These are phyloP conservation scores for Moesziomyces parantarcticus DNA, from an alignment of 1,284 basidiomycete species.

Conservation along the genomic window DNA sequence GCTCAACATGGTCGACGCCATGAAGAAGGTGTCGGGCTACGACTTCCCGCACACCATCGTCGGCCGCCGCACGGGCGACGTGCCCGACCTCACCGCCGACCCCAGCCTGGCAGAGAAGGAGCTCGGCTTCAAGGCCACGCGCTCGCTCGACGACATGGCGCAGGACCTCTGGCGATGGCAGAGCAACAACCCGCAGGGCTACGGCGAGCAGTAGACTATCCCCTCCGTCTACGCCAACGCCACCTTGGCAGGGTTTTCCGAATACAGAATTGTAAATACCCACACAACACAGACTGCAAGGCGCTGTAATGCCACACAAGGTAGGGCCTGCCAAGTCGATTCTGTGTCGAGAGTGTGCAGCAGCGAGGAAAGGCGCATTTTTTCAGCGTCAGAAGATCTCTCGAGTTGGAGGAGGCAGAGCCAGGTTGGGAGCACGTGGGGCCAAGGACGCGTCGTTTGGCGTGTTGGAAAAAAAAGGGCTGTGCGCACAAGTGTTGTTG, in stretches of 20 bases:
- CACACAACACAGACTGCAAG: no score
- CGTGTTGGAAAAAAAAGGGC: no score
- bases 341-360: no score
- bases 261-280: no score
- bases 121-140: conserved; percentile 87
- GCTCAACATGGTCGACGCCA: conserved; percentile 92
- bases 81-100: conserved; percentile 95
- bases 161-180: conserved; percentile 68
- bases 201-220: conserved; percentile 48
- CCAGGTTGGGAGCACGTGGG: no score
- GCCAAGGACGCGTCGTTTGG: conserved; percentile 1
- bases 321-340: no score
- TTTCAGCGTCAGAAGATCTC: no score
- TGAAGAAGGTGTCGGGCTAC: conserved; percentile 91
- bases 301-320: no score
- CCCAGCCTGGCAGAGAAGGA: conserved; percentile 90
- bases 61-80: conserved; percentile 88
- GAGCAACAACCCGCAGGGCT: conserved; percentile 69
- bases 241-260: no score
- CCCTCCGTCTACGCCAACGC: no score
- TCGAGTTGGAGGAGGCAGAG: no score
- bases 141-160: conserved; percentile 60
- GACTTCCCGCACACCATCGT: conserved; percentile 81
- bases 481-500: conserved; percentile 8
- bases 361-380: no score